Evolutionary conservation across 768 basidiomycete genomes (phyloP).

Genomic region (Russula dissimulans): DNA sequence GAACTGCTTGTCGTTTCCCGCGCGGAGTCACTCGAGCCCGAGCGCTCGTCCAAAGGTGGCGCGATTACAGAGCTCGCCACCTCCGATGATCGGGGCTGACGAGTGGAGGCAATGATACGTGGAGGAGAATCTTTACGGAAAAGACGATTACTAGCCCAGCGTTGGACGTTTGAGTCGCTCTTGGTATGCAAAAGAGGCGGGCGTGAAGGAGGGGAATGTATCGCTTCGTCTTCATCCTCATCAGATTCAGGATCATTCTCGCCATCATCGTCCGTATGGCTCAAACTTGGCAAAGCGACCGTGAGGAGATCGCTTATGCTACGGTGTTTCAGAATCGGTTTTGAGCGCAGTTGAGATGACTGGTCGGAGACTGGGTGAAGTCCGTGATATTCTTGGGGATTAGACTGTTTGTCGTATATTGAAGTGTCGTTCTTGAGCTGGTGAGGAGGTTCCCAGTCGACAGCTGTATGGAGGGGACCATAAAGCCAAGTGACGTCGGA

Average conservation of each 20-base stretch:
- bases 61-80: constrained; percentile 18
- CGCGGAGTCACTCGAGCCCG: constrained; percentile 24
- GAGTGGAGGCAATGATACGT: constrained; percentile 34
- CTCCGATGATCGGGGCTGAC: constrained; percentile 13
- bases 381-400: constrained; percentile 44
- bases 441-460: constrained; percentile 67
- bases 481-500: constrained; percentile 99
- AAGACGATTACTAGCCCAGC: constrained; percentile 35
- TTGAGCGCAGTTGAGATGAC: constrained; percentile 32
- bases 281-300: constrained; percentile 54
- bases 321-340: constrained; percentile 94
- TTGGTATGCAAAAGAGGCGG: constrained; percentile 72
- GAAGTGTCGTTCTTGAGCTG: constrained; percentile 39
- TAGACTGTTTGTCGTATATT: constrained; percentile 31
- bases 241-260: constrained; percentile 3
- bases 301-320: constrained; percentile 86
- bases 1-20: constrained; percentile 27
- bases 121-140: constrained; percentile 66
- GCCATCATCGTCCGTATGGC: constrained; percentile 46
- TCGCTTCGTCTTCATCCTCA: constrained; percentile 8
- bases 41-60: constrained; percentile 13
- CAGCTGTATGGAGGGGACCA: constrained; percentile 91
- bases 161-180: constrained; percentile 73
- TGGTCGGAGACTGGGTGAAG: constrained; percentile 29
- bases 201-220: constrained; percentile 25